These are phyloP conservation scores for Leccinum arenicola DNA, from an alignment of 768 basidiomycete genomes.

Conservation along the genomic window DNA sequence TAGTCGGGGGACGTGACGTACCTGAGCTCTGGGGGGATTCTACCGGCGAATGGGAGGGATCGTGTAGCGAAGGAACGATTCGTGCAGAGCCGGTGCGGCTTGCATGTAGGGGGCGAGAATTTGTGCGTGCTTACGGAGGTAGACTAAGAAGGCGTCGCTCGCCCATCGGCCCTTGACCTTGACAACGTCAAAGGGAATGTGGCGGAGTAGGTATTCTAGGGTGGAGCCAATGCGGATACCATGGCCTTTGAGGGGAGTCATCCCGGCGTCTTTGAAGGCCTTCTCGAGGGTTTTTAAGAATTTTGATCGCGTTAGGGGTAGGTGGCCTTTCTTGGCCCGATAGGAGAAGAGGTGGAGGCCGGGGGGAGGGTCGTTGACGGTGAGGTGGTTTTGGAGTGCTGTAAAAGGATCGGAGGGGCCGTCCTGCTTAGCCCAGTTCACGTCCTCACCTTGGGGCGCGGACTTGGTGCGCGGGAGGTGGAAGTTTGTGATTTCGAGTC, in stretches of 20 bases:
- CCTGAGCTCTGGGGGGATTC: fast-evolving
- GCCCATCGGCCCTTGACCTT: background rate
- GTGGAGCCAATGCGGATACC: background rate
- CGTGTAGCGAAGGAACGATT: fast-evolving
- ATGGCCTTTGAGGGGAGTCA: background rate
- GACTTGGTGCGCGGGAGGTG: background rate
- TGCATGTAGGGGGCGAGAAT: background rate
- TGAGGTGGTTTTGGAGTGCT: too few species aligned
- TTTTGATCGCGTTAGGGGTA: too few species aligned
- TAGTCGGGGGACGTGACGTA: background rate
- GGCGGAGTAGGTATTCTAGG: background rate
- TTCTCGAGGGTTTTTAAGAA: fast-evolving
- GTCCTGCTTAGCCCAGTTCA: background rate
- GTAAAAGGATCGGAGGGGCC: background rate
- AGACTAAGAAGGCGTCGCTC: background rate
- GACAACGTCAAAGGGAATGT: background rate
- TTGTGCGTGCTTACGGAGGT: background rate
- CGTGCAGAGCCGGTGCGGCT: background rate
- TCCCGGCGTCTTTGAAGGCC: fast-evolving
- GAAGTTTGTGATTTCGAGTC: background rate
- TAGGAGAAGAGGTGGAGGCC: too few species aligned
- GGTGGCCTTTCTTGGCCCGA: too few species aligned
- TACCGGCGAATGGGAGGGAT: too few species aligned
- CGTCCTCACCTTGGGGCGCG: background rate
- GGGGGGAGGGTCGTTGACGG: too few species aligned